phyloP scores from a whole-genome alignment of 163 green algal species.

The Volvox carteri region DNA sequence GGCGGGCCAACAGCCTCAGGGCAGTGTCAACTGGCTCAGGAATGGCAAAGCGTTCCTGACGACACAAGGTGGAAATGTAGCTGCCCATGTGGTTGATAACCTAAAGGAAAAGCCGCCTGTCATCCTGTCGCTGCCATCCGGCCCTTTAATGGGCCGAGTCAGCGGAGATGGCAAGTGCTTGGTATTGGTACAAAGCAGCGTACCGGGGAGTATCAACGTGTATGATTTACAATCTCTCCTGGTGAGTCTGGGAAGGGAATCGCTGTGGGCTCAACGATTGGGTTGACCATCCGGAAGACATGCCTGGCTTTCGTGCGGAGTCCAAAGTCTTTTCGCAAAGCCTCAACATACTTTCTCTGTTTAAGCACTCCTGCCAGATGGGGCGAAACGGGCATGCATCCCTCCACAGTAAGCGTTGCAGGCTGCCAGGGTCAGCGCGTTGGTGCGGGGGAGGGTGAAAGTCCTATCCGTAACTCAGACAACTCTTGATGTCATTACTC shows the following conservation, averaged over 20 bases:
- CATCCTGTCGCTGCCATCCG: conserved; percentile 14
- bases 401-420: no score
- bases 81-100: background rate
- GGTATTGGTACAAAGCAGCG: conserved; percentile 1
- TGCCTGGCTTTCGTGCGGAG: no score
- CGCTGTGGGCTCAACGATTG: no score
- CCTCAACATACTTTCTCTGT: no score
- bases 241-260: background rate
- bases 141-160: background rate
- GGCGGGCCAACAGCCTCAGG: background rate
- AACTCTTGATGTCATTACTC: no score
- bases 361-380: no score
- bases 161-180: conserved; percentile 38
- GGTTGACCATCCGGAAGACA: no score
- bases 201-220: background rate
- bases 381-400: no score
- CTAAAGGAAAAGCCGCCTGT: conserved; percentile 4
- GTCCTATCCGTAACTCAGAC: no score
- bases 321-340: no score
- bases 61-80: conserved; percentile 11
- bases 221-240: conserved; percentile 26
- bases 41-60: conserved; percentile 36
- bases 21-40: conserved; percentile 9
- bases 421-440: no score
- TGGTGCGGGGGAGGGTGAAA: no score